Evolutionary conservation across 1,284 basidiomycete genomes (phyloP), one percentile per base, ranked within the genome.

Genomic region (Ustilago esculenta): DNA sequence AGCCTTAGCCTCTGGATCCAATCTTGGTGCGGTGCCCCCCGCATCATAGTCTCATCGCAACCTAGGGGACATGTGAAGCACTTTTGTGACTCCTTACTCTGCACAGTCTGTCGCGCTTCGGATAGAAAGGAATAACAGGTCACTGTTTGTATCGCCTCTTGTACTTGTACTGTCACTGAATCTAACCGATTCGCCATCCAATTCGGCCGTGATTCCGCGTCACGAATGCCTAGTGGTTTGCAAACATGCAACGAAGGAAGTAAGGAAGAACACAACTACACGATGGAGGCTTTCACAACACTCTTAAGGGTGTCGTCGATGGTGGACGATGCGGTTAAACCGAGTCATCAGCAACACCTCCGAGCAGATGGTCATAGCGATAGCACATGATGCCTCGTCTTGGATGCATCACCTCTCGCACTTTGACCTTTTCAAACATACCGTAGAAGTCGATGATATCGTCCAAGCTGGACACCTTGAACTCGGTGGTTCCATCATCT

Each of bases 341-440:
- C 10, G 12, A 18, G n/a, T 41, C 37, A 24, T 63, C 60, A 2
- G 14, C 10, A 2, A 12, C 10, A 4, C 45, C 48, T 25, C 40
- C 39, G 15, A 53, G 17, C 9, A 69, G 30, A 5, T 20, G 37
- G 23, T 69, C 66, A 32, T 64, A 69, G 7, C 44, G 24, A n/a
- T 47, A 64, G 32, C 66, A 69, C 40, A 64, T 34, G 51, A 69
- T 69, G 7, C 66, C 66, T 12, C 42, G 35, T 12, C 59, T 49
- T 9, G 66, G 66, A 54, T 64, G 59, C 66, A 69, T 69, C 14
- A 69, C 59, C 17, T 69, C 66, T 10, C 41, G 3, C 6, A 64
- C 51, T 12, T 51, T 59, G n/a, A 69, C 47, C 41, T 52, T 54
- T 35, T 54, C 59, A 11, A 64, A 55, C 24, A 69, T 9, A 6